Conservation (phyloP, 805 yeast species). For the Teunomyces cretensis region DNA sequence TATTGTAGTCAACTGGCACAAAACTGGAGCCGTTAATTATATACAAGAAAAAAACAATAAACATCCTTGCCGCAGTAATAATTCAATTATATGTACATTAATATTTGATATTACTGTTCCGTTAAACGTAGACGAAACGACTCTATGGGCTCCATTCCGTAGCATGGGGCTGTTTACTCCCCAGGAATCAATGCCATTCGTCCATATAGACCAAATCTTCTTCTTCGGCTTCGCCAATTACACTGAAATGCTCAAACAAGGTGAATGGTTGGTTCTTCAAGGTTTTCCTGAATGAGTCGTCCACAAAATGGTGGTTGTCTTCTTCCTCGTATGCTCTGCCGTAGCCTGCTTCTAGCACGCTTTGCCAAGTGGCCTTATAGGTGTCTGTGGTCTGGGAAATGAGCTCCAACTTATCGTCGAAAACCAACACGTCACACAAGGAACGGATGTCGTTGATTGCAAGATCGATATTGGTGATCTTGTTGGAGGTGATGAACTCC, state of each 20-base stretch:
- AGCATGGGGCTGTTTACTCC: no score
- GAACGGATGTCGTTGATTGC: constrained; percentile 71
- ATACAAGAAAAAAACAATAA: background rate
- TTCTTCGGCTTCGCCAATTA: constrained; percentile 36
- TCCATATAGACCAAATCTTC: constrained; percentile 49
- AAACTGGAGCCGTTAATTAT: background rate
- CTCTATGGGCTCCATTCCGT: no score
- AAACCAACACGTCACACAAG: constrained; percentile 82
- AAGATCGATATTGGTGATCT: constrained; percentile 81
- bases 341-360: constrained; percentile 69
- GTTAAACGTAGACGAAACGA: no score
- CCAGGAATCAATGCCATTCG: constrained; percentile 34
- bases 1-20: background rate
- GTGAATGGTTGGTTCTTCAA: constrained; percentile 27
- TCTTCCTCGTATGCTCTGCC: constrained; percentile 33
- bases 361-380: constrained; percentile 81
- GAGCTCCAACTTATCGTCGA: constrained; percentile 80
- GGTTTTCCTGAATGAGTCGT: constrained; percentile 5
- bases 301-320: constrained; percentile 10
- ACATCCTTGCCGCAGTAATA: background rate
- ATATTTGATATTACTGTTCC: background rate
- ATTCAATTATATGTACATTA: background rate
- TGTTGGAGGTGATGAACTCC: constrained; percentile 67
- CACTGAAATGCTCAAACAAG: constrained; percentile 43
- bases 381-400: constrained; percentile 52